Percentiles rank a stretch among this genome's conserved stretches.
These are phyloP conservation scores for Elsinoe arachidis DNA, from an alignment of 2,329 filamentous ascomycete species.

Conservation along the genomic window DNA sequence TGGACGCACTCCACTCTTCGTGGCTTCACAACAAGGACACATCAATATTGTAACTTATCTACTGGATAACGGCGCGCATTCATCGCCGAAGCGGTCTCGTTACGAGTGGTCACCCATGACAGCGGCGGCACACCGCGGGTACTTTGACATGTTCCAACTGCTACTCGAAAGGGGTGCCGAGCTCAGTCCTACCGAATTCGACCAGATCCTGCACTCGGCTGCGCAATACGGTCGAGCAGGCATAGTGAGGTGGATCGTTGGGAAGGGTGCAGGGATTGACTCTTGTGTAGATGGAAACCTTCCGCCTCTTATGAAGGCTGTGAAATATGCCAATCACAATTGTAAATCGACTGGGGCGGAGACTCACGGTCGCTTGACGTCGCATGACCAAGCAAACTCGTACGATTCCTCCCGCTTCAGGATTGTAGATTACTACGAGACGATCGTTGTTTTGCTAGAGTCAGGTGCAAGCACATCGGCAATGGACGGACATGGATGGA, in stretches of 20 bases:
- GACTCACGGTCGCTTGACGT: no score
- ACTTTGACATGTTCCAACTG: background rate
- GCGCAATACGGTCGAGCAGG: background rate
- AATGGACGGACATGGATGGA: background rate
- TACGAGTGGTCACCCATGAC: background rate
- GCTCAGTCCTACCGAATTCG: background rate
- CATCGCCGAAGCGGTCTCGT: background rate
- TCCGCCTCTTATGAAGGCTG: no score
- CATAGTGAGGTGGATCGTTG: background rate
- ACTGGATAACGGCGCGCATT: background rate
- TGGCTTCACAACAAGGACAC: background rate
- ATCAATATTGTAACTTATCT: background rate
- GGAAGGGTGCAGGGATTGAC: background rate
- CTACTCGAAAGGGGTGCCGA: background rate
- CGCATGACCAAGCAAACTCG: no score
- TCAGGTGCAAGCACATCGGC: background rate
- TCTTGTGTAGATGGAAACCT: no score
- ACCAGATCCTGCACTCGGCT: background rate
- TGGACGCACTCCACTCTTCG: background rate
- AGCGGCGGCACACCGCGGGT: background rate
- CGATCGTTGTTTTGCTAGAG: no score
- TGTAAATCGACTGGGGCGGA: no score
- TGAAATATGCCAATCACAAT: no score
- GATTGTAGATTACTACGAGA: no score
- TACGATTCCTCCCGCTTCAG: no score